Evolutionary conservation across 805 yeast species (phyloP), one percentile per base, ranked within the genome.

Genomic region (Candida caryicola): DNA sequence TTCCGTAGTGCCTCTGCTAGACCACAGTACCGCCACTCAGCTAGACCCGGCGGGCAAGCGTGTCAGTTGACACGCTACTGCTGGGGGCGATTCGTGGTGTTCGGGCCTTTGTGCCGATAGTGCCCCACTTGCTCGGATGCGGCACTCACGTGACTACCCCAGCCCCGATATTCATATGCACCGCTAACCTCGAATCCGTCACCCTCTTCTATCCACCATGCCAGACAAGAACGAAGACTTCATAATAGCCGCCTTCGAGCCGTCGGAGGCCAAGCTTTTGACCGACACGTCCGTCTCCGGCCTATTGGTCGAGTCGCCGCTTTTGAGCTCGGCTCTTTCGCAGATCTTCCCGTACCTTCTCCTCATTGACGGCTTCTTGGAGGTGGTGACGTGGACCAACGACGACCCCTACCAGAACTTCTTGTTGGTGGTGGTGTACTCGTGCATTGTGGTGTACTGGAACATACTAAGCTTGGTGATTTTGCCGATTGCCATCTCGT

Each of bases 361-460:
- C 12, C 47, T 76, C 16, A 51, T 70, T 4, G 80, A 77, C 50
- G 57, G 63, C 29, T 39, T 66, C 5, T 51, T 77, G 13, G 73
- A 73, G 27, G 52, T 73, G 10, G 43, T 75, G 15, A 75, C 81
- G 1, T 77, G 82, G 82, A 76, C 82, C 1, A 74, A 74, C 41
- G 71, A 64, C 4, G 75, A 74, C 38, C 68, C 71, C 7, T 74
- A 71, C 46, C 61, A 61, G 42, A 77, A 75, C 46, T 66, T 74
- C 39, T 49, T 76, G 5, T 26, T 67, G 1, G 58, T 74, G 23
- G 66, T 66, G 4, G 43, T 51, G 1, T 71, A 68, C 44, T 59
- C 71, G 9, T 55, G 64, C 23, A 21, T 67, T 1, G 66, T 74
- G 10, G 46, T 65, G 49, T 66, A 73, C 45, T 76, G 81, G 81